These are phyloP conservation scores for Eucalyptus pauciflora DNA, from an alignment of 345 rosid genomes.

Conservation along the genomic window DNA sequence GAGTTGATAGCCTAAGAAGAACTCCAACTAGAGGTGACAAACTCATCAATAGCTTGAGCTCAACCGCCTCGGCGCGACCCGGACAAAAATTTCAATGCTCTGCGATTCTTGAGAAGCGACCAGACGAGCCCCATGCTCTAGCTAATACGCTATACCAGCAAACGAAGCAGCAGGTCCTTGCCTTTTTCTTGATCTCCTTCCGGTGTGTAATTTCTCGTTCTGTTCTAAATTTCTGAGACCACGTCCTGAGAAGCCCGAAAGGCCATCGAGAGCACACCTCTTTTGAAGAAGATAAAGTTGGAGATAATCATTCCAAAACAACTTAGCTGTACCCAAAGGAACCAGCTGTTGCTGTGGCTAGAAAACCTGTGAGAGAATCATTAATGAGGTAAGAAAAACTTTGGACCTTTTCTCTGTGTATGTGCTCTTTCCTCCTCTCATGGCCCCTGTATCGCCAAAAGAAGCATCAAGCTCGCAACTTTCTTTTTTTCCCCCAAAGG, in stretches of 20 bases:
- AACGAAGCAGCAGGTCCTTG: neutral
- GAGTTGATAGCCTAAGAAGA: conserved; percentile 11
- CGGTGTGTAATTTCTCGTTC: neutral
- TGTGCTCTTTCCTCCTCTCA: neutral
- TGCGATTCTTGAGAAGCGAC: neutral
- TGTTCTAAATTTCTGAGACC: neutral
- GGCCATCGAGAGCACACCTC: conserved; percentile 5
- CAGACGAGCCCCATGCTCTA: neutral
- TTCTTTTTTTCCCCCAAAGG: conserved; percentile 1
- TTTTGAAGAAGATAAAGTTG: neutral
- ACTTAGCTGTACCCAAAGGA: conserved; percentile 19
- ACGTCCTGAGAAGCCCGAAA: neutral
- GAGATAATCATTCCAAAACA: conserved; percentile 31
- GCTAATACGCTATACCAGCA: neutral
- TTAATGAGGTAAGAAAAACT: conserved; percentile 27
- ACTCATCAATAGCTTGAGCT: conserved; percentile 19
- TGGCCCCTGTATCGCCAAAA: conserved; percentile 18
- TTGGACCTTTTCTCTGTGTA: conserved; percentile 14
- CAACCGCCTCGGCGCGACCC: neutral
- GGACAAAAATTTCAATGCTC: neutral
- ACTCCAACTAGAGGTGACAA: conserved; percentile 24
- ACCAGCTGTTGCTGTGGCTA: conserved; percentile 23
- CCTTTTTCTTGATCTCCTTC: neutral
- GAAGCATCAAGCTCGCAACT: conserved; percentile 20
- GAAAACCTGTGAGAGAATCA: conserved; percentile 29